Evolutionary conservation across 305 asterid species (phyloP), one percentile per base, ranked within the genome.

Genomic region (Solanum hybrid): DNA sequence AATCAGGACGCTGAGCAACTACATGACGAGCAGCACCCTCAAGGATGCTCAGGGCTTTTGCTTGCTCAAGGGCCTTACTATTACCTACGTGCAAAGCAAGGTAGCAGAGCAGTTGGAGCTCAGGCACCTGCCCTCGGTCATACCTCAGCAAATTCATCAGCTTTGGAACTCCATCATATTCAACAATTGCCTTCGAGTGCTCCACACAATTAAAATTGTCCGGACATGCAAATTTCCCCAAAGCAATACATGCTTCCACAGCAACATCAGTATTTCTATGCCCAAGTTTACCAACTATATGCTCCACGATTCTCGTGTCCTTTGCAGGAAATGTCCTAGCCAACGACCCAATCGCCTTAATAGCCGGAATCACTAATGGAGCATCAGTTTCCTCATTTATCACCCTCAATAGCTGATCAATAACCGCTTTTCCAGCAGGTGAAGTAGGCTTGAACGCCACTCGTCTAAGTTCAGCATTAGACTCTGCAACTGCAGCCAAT

Each of bases 341-440:
- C 88, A 95, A 88, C 88, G 94, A 94, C 0, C 97, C 98, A 7
- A 95, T 90, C 1, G 97, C 94, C 88, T 90, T 92, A 17, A 93
- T 92, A 22, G 96, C 93, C 0, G 94, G 95, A 60, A 86, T 90
- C 92, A 93, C 90, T 40, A 92, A 88, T 12, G 71, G 9, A 6
- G 90, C 88, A 19, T 78, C 76, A 1, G 37, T 19, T 19, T 92
- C 95, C 90, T 95, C 94, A 35, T 93, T 93, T 87, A 95, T 91
- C 88, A 95, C 95, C 77, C 91, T 90, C 89, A 95, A 51, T 22
- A 95, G 95, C 91, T 95, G 98, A 89, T 94, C 95, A 26, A 95
- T 81, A 34, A 95, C 92, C 1, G 94, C 95, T 82, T 92, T 95
- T 9, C 94, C 95, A 17, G 95, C 95, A 1, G 95, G 91, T 1